Conservation (phyloP, 192 early-diverging fungal species). For the Backusella australiensis region DNA sequence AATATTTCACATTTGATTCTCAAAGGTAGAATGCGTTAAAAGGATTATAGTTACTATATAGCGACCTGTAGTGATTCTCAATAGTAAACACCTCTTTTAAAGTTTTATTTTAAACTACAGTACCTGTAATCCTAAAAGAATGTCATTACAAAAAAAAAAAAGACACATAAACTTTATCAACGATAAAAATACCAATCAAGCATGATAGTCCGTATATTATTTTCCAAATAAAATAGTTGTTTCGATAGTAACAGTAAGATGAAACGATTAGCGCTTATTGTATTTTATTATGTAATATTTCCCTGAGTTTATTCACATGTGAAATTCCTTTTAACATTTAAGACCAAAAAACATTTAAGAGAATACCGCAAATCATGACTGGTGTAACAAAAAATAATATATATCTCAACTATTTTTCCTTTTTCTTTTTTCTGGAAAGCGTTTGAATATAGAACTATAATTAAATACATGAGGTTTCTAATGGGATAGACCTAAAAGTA, state of each 20-base stretch:
- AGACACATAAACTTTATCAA: neutral
- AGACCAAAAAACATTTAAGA: conserved; percentile 10
- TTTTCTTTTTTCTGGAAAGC: neutral
- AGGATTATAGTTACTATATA: neutral
- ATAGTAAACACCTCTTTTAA: too few species aligned
- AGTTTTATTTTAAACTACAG: neutral
- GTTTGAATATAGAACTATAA: neutral
- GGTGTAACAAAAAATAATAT: neutral
- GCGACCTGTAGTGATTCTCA: too few species aligned
- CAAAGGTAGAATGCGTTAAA: neutral
- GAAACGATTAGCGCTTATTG: neutral
- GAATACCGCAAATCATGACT: neutral
- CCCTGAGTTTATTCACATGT: neutral
- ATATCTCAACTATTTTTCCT: conserved; percentile 6
- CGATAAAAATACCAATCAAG: neutral
- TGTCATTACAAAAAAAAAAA: neutral
- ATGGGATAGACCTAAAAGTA: neutral
- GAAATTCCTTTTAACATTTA: conserved; percentile 8
- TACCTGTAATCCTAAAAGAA: neutral
- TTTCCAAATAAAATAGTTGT: neutral
- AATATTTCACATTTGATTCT: neutral
- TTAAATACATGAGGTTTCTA: neutral
- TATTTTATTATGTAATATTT: neutral
- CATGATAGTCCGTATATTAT: neutral
- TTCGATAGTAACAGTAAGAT: neutral